Evolutionary conservation across 306 rosid genomes (phyloP), one percentile per base, ranked within the genome.

Genomic region (Rosa lucieae): DNA sequence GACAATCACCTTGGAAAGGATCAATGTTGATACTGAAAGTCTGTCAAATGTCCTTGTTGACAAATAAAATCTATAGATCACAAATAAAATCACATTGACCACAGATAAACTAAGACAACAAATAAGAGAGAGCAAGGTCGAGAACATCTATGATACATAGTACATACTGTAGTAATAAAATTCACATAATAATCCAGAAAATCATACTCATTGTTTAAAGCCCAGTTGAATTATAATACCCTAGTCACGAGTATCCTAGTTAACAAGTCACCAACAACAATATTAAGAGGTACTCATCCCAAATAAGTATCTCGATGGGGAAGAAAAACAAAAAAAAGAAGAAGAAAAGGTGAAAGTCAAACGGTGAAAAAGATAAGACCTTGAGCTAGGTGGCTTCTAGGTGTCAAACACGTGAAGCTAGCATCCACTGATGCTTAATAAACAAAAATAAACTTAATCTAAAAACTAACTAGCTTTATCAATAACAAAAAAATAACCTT

Each of bases 11-110:
- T 94, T 91, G 43, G 93, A 67, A 74, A 94, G 83, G 44, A 90
- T 92, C 86, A 94, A 91, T 56, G 78, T 73, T 49, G 97, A 92
- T 55, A 82, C 80, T 87, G 89, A 91, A 78, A 86, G 89, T 68
- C 86, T 90, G 77, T 94, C 88, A 3, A 96, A 86, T 67, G 94
- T 89, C 81, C 99, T 89, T 77, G 97, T 91, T 80, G 99, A 92
- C 87, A 94, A 82, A 82, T 73, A 58, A 81, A 76, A 78, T 18
- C 20, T 23, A 23, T 23, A 23, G 26, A 23, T 23, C 26, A 92
- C 87, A 94, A 82, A 82, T 73, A 58, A 81, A 76, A 78, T 18
- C 20, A 77, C 52, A 76, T 21, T 32, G 46, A 81, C 81, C 23
- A 13, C 43, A 29, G 43, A 12, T 12, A 32, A 32, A 5, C n/a